phyloP scores from a whole-genome alignment of 768 basidiomycete genomes.

The Boletus rubescentipes region DNA sequence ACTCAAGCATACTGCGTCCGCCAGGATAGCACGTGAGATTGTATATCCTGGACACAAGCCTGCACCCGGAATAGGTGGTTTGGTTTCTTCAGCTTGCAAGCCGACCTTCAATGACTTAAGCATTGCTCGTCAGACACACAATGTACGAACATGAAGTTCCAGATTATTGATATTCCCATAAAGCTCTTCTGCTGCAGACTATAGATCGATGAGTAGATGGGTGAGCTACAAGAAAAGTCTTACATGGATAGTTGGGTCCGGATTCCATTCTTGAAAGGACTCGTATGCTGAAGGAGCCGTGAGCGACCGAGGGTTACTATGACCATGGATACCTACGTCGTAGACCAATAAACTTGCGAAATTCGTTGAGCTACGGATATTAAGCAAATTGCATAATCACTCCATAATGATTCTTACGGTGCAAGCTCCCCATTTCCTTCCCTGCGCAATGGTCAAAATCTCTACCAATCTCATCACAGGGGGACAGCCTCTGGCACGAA shows the following conservation, averaged over 20 bases:
- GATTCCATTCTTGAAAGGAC: constrained; percentile 73
- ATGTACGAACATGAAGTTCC: constrained; percentile 63
- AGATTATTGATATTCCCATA: constrained; percentile 76
- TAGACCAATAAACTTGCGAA: constrained; percentile 68
- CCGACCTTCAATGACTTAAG: constrained; percentile 45
- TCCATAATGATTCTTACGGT: constrained; percentile 44
- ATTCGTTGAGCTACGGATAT: constrained; percentile 57
- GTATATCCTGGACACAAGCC: constrained; percentile 84
- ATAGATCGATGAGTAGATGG: neutral
- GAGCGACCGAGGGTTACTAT: neutral
- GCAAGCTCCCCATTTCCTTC: constrained; percentile 69
- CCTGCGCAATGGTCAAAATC: constrained; percentile 65
- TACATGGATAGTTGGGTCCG: constrained; percentile 54
- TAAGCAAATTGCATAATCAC: neutral
- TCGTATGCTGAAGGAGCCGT: constrained; percentile 46
- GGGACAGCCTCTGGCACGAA: constrained; percentile 68
- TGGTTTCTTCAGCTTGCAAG: constrained; percentile 71
- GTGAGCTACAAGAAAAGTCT: constrained; percentile 14
- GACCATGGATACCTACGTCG: constrained; percentile 46
- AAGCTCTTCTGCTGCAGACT: constrained; percentile 63
- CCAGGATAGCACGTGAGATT: constrained; percentile 79
- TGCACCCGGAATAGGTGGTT: constrained; percentile 60
- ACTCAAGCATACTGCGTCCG: constrained; percentile 72
- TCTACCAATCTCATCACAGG: constrained; percentile 65
- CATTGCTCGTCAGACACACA: neutral